Base-by-base conservation (phyloP, 345 rosid genomes). In the rapeseed (Brassica napus) region DNA sequence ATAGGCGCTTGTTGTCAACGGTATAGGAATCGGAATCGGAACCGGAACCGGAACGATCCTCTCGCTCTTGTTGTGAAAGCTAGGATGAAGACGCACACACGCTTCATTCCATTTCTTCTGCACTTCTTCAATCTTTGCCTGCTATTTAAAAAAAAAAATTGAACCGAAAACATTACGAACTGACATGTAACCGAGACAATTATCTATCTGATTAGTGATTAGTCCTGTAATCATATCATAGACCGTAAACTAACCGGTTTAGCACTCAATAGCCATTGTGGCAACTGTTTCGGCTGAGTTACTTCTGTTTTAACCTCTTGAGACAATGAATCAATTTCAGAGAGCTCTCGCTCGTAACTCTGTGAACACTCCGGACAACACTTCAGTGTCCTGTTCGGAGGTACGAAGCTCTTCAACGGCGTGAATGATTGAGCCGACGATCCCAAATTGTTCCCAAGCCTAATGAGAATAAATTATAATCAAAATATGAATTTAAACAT, bases 71-170 rank as follows among this genome's bases (percentile, higher is more conserved):
- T 47, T 71, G 79, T 90, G 97, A 73, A 88, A 83, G 63, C 79
- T 83, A 57, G 97, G 97, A 84, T 95, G 99, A 52, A 85, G 85
- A 42, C 47, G 87, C 82, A 76, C 57, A 83, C 99, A 96, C 7
- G 84, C 71, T 37, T 93, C 91, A 12, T 85, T 87, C 99, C 99
- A 96, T 83, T 92, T 93, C 87, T 87, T 93, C 75, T 89, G 94
- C 77, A 96, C 76, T 62, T 91, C 97, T 63, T 75, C 77, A 71
- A 71, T 35, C 77, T 81, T 81, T 9, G 58, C 77, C 1, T 71
- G 58, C 80, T 76, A 58, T 44, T 80, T 7, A 35, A 6, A 26
- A 26, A 42, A 42, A 68, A 44, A 1, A 69, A 30, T 32, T 5
- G 18, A 68, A 37, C 44, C 14, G 0, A 35, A 76, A 57, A 65